These are phyloP conservation scores for Mortierella sp. DNA, from an alignment of 371 early-diverging fungal species.

Conservation along the genomic window DNA sequence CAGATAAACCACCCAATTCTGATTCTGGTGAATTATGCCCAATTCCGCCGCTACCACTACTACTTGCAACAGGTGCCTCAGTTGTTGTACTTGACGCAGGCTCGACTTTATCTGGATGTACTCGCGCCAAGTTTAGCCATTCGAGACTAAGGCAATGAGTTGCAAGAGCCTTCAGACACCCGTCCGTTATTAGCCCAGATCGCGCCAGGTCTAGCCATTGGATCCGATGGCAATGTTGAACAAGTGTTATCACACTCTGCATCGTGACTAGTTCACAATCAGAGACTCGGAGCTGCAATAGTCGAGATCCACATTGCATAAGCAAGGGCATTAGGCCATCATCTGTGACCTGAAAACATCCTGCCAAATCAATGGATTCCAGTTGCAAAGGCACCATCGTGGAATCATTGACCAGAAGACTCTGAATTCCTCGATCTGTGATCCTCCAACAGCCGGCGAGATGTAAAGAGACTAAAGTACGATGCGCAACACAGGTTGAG, in stretches of 20 bases:
- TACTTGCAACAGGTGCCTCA: too few species aligned
- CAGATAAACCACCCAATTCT: too few species aligned
- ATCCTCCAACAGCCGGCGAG: constrained; percentile 48
- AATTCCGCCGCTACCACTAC: too few species aligned
- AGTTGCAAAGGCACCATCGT: constrained; percentile 7
- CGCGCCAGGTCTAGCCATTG: constrained; percentile 51
- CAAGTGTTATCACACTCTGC: constrained; percentile 16
- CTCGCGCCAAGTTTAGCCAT: constrained; percentile 48
- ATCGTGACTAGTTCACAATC: constrained; percentile 38
- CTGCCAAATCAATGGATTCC: constrained; percentile 45
- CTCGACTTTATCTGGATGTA: constrained; percentile 11
- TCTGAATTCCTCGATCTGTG: constrained; percentile 44
- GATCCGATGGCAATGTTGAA: constrained; percentile 30
- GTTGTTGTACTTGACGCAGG: background rate
- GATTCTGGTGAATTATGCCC: too few species aligned
- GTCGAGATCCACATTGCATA: constrained; percentile 25
- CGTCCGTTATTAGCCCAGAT: constrained; percentile 31
- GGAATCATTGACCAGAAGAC: constrained; percentile 11
- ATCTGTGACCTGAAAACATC: constrained; percentile 39
- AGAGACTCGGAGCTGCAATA: constrained; percentile 40
- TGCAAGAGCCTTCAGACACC: constrained; percentile 30
- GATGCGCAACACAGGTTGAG: constrained; percentile 21
- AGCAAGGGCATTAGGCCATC: constrained; percentile 24
- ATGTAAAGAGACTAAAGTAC: constrained; percentile 39
- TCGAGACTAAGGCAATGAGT: constrained; percentile 32